phyloP scores from a whole-genome alignment of 2,329 filamentous ascomycete species.

The Xylariaceae sp. region DNA sequence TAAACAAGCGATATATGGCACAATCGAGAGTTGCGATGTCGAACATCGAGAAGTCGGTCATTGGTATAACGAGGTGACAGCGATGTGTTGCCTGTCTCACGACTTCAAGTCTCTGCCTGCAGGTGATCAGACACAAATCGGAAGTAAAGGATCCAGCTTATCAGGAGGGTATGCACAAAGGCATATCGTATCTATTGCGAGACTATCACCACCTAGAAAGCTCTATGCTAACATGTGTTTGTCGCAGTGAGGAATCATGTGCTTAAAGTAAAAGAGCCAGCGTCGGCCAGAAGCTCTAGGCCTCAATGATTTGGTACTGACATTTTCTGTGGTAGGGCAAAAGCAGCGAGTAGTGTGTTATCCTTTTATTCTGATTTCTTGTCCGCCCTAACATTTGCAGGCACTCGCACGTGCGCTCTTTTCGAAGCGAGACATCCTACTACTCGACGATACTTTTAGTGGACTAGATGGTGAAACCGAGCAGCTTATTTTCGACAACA shows the following conservation, averaged over 20 bases:
- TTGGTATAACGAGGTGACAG: slow-evolving; percentile 32
- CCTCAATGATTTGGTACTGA: too few species aligned
- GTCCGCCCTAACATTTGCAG: slow-evolving; percentile 17
- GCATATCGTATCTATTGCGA: too few species aligned
- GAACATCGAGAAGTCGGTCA: background rate
- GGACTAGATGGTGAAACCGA: slow-evolving; percentile 35
- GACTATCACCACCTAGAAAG: too few species aligned
- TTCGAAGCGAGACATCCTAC: slow-evolving; percentile 23
- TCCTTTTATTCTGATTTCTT: background rate
- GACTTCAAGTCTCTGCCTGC: slow-evolving; percentile 20
- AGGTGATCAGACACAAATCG: slow-evolving; percentile 19
- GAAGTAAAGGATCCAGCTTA: slow-evolving; percentile 22
- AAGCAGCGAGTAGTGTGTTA: slow-evolving; percentile 27
- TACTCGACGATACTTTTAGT: slow-evolving; percentile 37
- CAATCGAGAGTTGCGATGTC: background rate
- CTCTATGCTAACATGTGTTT: too few species aligned
- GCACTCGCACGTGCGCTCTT: slow-evolving; percentile 36
- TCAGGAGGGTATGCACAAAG: slow-evolving; percentile 18
- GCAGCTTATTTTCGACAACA: slow-evolving; percentile 24
- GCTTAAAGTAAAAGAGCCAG: too few species aligned
- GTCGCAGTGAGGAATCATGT: too few species aligned
- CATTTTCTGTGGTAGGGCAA: slow-evolving; percentile 13
- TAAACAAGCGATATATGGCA: slow-evolving; percentile 28
- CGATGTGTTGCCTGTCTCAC: slow-evolving; percentile 21
- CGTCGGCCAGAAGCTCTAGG: too few species aligned